Evolutionary conservation across 2,329 filamentous ascomycete species (phyloP), one percentile per base, ranked within the genome.

Genomic region (Lachnellula suecica): DNA sequence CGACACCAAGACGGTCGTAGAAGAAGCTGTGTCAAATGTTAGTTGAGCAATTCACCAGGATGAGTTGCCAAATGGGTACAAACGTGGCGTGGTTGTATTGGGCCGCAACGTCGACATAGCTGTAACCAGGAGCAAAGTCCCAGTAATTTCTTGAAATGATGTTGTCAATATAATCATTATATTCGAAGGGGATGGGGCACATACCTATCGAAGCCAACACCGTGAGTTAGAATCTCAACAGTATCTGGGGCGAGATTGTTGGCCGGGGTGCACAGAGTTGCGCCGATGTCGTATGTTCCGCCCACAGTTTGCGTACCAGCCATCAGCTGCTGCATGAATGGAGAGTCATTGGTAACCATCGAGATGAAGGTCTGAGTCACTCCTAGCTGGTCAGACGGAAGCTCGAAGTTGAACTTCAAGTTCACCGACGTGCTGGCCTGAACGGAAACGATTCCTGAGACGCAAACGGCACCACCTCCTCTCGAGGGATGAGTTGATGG

Each of bases 31-130:
- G 19, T 4, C 15, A 10, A 40, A 9, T n/a, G 37, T 40, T 10
- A 40, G 37, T 22, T 22, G n/a, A n/a, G n/a, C 19, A 22, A 22
- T 19, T 40, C 10, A 10, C 11, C 11, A 10, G 11, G n/a, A 40
- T 15, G 11, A 40, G 8, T 40, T 40, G 7, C n/a, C 10, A 10
- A 19, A 17, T 3, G 2, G 37, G 11, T 15, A 23, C 37, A 22
- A 22, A 40, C 13, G 58, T 57, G 17, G 49, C 35, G 35, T 53
- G 57, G 15, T 49, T 45, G 10, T 75, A 70, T 9, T 72, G 58
- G 23, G 73, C 75, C 1, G 84, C 72, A n/a, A 68, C 68, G 43
- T 78, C 72, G 35, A 82, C 75, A 65, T 87, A 87, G 63, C 77
- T 82, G 70, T 87, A 86, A 63, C 50, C 47, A 4, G 43, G 43